These are phyloP conservation scores for Scedosporium boydii DNA, from an alignment of 2,329 filamentous ascomycete genomes.

Conservation along the genomic window DNA sequence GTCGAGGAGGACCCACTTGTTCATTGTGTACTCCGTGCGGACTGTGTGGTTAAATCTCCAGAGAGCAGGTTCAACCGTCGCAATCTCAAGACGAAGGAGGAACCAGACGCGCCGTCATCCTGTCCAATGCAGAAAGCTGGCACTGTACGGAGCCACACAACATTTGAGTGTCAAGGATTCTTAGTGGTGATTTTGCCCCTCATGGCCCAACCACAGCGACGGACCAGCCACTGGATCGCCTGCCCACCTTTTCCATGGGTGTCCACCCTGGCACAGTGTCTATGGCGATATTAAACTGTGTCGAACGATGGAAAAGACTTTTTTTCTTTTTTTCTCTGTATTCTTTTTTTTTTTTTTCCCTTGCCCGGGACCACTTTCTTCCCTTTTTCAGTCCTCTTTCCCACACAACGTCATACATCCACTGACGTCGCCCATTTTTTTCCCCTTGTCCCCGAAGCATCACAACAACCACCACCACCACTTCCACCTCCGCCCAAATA, in stretches of 20 bases:
- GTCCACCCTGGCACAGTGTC: neutral
- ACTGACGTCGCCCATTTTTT: conserved; percentile 8
- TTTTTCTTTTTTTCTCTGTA: neutral
- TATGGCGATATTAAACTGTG: neutral
- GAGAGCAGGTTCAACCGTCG: neutral
- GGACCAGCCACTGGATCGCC: conserved; percentile 1
- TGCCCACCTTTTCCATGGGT: neutral
- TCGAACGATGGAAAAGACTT: conserved; percentile 5
- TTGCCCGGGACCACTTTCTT: conserved; percentile 1
- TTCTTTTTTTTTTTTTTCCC: neutral
- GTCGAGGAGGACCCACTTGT: neutral
- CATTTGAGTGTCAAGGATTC: neutral
- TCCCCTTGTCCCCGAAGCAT: conserved; percentile 6
- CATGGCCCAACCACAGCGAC: neutral
- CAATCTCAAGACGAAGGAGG: neutral
- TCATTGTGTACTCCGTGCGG: neutral
- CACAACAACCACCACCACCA: conserved; percentile 5
- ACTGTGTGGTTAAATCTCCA: neutral
- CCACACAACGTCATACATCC: conserved; percentile 8
- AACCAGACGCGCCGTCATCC: neutral
- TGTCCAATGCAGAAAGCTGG: neutral
- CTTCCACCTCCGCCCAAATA: neutral
- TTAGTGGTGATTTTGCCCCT: neutral
- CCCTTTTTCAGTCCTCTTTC: conserved; percentile 1
- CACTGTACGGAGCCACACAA: neutral